Conservation (phyloP, 2,329 filamentous ascomycete genomes). For the Cordyceps tenuipes region DNA sequence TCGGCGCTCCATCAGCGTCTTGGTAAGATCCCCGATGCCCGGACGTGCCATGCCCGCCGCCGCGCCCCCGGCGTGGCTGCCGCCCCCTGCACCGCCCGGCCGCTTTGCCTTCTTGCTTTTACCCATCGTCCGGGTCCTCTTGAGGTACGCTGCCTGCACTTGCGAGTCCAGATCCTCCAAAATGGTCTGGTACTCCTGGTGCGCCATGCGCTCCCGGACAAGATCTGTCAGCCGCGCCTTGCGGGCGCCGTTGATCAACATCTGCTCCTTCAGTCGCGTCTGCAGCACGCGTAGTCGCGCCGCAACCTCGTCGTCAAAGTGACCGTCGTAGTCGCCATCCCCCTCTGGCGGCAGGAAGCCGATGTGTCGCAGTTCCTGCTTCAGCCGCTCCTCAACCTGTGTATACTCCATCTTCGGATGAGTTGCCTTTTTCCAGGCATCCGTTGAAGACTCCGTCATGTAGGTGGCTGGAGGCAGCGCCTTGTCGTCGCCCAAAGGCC, state of each 20-base stretch:
- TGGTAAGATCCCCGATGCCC: slow-evolving; percentile 82
- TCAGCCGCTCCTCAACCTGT: slow-evolving; percentile 81
- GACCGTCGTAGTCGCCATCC: slow-evolving; percentile 73
- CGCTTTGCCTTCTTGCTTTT: slow-evolving; percentile 89
- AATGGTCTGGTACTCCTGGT: slow-evolving; percentile 95
- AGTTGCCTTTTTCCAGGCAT: slow-evolving; percentile 69
- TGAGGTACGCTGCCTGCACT: slow-evolving; percentile 90
- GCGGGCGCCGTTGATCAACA: slow-evolving; percentile 80
- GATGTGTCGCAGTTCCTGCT: slow-evolving; percentile 84
- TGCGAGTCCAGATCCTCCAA: slow-evolving; percentile 93
- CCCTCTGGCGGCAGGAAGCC: slow-evolving; percentile 69
- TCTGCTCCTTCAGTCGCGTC: slow-evolving; percentile 69
- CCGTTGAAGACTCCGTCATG: slow-evolving; percentile 68
- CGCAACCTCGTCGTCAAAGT: slow-evolving; percentile 90
- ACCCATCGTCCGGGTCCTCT: slow-evolving; percentile 87
- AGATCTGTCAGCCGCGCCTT: slow-evolving; percentile 81
- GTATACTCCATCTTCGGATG: slow-evolving; percentile 73
- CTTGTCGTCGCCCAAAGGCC: slow-evolving; percentile 29
- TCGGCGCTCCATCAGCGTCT: slow-evolving; percentile 85
- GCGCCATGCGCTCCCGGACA: slow-evolving; percentile 85
- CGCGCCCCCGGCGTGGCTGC: slow-evolving; percentile 53
- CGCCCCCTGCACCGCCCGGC: slow-evolving; percentile 65
- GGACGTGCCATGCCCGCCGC: slow-evolving; percentile 53
- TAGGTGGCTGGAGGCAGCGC: slow-evolving; percentile 61
- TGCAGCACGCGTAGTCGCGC: slow-evolving; percentile 83